phyloP scores from a whole-genome alignment of 176 grass and related monocot species.

The maize (Zea mays) region Zm-B73-REFERENCE-NAM-5.0 NC_050098.1:14446001-14446500 shows the following conservation, averaged over 20 bases:
- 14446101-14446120: constrained; percentile 32
- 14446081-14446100: constrained; percentile 66
- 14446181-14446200: constrained; percentile 11
- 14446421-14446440: no score
- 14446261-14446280: background rate
- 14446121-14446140: constrained; percentile 18
- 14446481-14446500: background rate
- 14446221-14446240: constrained; percentile 20
- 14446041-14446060: constrained; percentile 71
- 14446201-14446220: constrained; percentile 11
- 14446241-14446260: constrained; percentile 11
- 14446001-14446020: constrained; percentile 86
- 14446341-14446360: background rate
- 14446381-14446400: background rate
- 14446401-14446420: background rate
- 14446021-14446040: constrained; percentile 59
- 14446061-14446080: constrained; percentile 79
- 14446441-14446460: no score
- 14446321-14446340: constrained; percentile 3
- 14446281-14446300: constrained; percentile 17
- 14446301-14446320: constrained; percentile 14
- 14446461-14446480: no score
- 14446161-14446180: constrained; percentile 6
- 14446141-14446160: background rate
- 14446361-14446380: background rate